Percentiles rank a stretch among this genome's conserved stretches.
phyloP scores from a whole-genome alignment of 1,284 basidiomycete species.

The Rhodotorula glutinis region DNA sequence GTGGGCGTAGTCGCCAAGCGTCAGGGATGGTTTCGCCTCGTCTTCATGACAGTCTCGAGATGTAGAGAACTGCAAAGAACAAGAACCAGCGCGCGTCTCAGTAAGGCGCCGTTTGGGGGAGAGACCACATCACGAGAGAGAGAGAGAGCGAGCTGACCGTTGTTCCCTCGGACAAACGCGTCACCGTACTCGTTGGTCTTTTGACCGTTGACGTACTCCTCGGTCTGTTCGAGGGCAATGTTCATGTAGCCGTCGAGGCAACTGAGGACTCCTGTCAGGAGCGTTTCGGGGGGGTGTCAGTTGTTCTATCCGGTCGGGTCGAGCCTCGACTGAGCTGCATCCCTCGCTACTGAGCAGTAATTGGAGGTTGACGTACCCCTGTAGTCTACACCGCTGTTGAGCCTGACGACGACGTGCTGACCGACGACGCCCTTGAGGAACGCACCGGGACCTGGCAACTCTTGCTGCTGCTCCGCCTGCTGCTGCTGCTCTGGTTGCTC shows the following conservation, averaged over 20 bases:
- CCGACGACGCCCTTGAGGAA: slow-evolving; percentile 67
- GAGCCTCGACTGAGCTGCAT: too few species aligned
- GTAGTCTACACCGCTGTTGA: slow-evolving; percentile 96
- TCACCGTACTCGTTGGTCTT: slow-evolving; percentile 66
- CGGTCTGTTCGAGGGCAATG: slow-evolving; percentile 93
- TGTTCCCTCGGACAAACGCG: slow-evolving; percentile 71
- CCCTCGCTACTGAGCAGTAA: too few species aligned
- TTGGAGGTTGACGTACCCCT: slow-evolving; percentile 74
- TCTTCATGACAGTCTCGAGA: slow-evolving; percentile 2
- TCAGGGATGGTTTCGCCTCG: not conserved
- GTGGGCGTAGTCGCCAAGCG: too few species aligned
- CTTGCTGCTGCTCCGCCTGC: not conserved
- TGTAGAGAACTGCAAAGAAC: slow-evolving; percentile 17
- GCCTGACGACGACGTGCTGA: slow-evolving; percentile 85
- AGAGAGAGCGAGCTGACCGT: slow-evolving; percentile 59
- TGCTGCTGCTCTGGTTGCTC: not conserved
- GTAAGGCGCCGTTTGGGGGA: too few species aligned
- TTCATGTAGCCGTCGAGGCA: slow-evolving; percentile 95
- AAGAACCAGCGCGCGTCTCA: too few species aligned
- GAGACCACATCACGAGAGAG: too few species aligned
- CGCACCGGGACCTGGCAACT: slow-evolving; percentile 34
- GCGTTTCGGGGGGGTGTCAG: not conserved
- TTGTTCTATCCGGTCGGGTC: too few species aligned
- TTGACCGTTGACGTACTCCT: slow-evolving; percentile 87
- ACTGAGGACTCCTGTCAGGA: slow-evolving; percentile 72